phyloP scores from a whole-genome alignment of 1,284 basidiomycete species.

The Sparassis latifolia region DNA sequence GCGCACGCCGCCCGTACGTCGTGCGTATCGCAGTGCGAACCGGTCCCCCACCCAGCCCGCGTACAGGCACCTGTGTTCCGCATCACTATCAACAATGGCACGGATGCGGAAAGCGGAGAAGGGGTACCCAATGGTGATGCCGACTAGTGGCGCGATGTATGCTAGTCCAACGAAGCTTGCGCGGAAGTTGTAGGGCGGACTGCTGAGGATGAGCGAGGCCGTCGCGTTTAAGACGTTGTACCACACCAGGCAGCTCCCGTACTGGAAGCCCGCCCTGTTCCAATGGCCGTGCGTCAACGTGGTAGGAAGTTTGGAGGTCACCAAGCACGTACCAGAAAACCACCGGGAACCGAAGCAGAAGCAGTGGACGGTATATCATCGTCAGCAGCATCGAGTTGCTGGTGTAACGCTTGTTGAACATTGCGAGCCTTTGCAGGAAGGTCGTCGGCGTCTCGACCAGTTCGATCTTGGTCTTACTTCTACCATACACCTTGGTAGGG shows the following conservation, averaged over 20 bases:
- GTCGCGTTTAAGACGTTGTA: conserved; percentile 1
- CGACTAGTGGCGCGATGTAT: conserved; percentile 1
- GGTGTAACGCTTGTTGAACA: neutral
- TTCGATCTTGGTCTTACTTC: neutral
- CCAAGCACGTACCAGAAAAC: neutral
- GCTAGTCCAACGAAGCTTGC: neutral
- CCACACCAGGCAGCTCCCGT: neutral
- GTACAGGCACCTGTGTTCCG: neutral
- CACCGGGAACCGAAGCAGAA: neutral
- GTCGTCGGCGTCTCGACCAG: neutral
- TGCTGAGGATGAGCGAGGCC: conserved; percentile 1
- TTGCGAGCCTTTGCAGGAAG: neutral
- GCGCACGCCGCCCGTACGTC: neutral
- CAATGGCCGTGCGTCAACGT: neutral
- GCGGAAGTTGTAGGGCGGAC: neutral
- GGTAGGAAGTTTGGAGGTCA: neutral
- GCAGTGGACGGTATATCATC: neutral
- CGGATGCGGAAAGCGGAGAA: neutral
- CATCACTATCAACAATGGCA: neutral
- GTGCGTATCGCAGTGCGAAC: neutral
- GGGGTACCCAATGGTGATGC: neutral
- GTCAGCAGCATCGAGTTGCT: neutral
- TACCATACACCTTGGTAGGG: neutral
- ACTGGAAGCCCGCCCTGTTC: neutral
- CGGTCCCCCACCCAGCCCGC: neutral